Percentiles rank a stretch among this genome's conserved stretches.
Evolutionary conservation across 176 grass and related monocot genomes (phyloP).

Genomic region (Pontederia crassipes): DNA sequence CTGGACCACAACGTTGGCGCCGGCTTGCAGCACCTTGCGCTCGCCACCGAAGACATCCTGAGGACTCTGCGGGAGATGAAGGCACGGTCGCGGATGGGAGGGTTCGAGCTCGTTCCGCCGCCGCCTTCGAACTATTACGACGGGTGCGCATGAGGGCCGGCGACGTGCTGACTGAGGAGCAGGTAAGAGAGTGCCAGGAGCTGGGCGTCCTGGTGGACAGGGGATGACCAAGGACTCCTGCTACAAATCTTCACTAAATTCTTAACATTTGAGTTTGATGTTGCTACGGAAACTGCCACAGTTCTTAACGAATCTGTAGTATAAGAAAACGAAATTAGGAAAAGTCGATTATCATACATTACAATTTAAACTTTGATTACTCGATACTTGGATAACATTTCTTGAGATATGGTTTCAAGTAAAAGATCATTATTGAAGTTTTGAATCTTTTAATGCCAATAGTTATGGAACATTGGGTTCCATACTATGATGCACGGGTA

Average conservation of each 20-base stretch:
- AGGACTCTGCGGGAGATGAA: slow-evolving; percentile 68
- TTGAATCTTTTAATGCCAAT: no score
- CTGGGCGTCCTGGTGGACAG: slow-evolving; percentile 81
- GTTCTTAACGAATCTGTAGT: no score
- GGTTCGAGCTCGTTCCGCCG: slow-evolving; percentile 64
- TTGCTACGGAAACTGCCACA: no score
- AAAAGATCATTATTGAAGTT: no score
- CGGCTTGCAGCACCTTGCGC: slow-evolving; percentile 90
- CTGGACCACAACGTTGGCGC: slow-evolving; percentile 81
- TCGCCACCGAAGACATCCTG: slow-evolving; percentile 60
- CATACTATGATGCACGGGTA: no score
- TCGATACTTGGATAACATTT: no score
- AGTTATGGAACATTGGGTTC: no score
- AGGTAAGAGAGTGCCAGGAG: slow-evolving; percentile 79
- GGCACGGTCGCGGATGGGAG: slow-evolving; percentile 38
- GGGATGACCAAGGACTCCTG: slow-evolving; percentile 83
- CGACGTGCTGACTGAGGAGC: slow-evolving; percentile 58
- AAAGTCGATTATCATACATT: no score
- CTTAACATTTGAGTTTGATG: no score
- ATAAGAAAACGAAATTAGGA: no score
- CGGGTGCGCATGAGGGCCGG: slow-evolving; percentile 54
- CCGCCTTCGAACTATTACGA: slow-evolving; percentile 63
- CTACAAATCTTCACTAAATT: slow-evolving; percentile 98
- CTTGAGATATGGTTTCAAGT: no score
- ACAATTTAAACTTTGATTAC: no score